Conservation (phyloP, 768 basidiomycete species). For the Clathrus columnatus region DNA sequence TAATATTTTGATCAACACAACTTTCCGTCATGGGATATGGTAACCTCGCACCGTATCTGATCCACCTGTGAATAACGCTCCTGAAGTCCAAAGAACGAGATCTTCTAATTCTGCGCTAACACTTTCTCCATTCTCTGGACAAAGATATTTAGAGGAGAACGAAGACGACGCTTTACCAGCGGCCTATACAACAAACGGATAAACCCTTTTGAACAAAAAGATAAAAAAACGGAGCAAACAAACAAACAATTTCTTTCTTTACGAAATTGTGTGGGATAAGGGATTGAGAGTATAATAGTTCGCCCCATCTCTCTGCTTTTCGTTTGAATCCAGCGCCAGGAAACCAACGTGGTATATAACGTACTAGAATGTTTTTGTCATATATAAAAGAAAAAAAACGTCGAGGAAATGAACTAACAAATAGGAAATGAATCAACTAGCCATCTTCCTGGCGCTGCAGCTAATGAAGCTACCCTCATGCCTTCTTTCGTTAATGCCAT, state of each 20-base stretch:
- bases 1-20: background rate
- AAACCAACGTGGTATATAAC: slow-evolving; percentile 18
- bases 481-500: slow-evolving; percentile 26
- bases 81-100: slow-evolving; percentile 13
- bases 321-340: slow-evolving; percentile 20
- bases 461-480: slow-evolving; percentile 18
- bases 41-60: slow-evolving; percentile 20
- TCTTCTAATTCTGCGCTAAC: slow-evolving; percentile 12
- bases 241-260: slow-evolving; percentile 2
- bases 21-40: background rate
- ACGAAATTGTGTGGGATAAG: slow-evolving; percentile 7
- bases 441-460: slow-evolving; percentile 28
- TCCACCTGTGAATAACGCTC: slow-evolving; percentile 12
- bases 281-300: background rate
- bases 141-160: slow-evolving; percentile 9
- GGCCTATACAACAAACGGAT: slow-evolving; percentile 5
- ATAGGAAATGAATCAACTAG: slow-evolving; percentile 33
- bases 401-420: slow-evolving; percentile 20
- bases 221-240: background rate
- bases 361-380: slow-evolving; percentile 8
- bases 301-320: slow-evolving; percentile 5
- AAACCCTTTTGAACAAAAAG: background rate
- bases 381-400: background rate
- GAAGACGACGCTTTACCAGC: slow-evolving; percentile 15
- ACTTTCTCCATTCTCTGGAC: background rate